Base-by-base conservation (phyloP, 2,329 filamentous ascomycete species). In the Knoxdaviesia capensis region DNA sequence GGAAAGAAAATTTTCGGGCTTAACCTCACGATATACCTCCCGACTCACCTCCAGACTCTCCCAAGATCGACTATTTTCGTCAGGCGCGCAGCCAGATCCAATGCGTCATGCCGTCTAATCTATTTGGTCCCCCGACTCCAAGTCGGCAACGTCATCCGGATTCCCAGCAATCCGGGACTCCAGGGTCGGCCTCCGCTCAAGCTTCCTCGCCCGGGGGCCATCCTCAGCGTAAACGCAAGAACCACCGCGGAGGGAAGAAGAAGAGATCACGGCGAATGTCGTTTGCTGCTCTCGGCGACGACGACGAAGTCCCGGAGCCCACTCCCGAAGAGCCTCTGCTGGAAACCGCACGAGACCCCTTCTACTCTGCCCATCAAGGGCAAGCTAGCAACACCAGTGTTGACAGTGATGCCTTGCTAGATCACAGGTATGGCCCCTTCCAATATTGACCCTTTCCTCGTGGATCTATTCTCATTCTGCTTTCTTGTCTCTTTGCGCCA, bases 321-420 rank as follows among this genome's bases (percentile, higher is more conserved):
- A 3, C 41, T 2, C 42, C 31, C 7, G 36, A 36, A 7, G 42
- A 41, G 2, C 6, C 38, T 3, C 34, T 30, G 4, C 43, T 44
- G 7, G 43, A 48, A 5, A 36, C 47, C 45, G 50, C 53, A 39
- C 44, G 57, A 44, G 55, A 63, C 45, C 61, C 58, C 38, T 67
- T 74, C 54, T 72, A 72, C 53, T 56, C 62, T 49, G 54, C 68
- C 45, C 58, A 62, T 41, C 54, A 64, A 6, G 59, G 63, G 38
- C 84, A 81, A 54, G 54, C 77, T 48, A 96, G 88, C 61, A 77
- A 71, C 51, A 86, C 82, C 1, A 96, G 88, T 57, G 64, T 96
- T 48, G 88, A 94, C 50, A 94, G 86, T 56, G 80, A 93, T 54
- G 78, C 74, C 6, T 63, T 96, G 49, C 64, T 96, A 11, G 88